A percentile compares a stretch with the other conserved stretches of the same genome.
Evolutionary conservation across 2,329 filamentous ascomycete genomes (phyloP).

Genomic region (Clonostachys byssicola): DNA sequence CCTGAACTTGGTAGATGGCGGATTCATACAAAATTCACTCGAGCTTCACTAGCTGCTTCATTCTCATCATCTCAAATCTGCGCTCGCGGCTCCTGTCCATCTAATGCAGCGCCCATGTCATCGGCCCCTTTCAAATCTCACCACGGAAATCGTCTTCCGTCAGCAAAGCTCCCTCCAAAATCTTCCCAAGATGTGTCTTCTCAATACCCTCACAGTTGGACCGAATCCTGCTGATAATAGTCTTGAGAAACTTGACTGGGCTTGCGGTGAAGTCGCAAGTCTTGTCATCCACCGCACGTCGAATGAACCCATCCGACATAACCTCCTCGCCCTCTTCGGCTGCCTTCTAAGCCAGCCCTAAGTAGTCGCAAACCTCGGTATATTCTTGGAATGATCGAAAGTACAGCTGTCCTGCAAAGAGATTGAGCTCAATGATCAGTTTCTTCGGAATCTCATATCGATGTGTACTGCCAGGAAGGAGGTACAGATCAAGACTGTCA

Average conservation of each 20-base stretch:
- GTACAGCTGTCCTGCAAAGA: constrained; percentile 68
- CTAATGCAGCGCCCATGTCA: too few species aligned
- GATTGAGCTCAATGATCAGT: constrained; percentile 46
- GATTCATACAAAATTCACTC: too few species aligned
- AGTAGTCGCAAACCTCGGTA: constrained; percentile 36
- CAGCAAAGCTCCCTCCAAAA: constrained; percentile 18
- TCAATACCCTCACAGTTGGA: constrained; percentile 23
- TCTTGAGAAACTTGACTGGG: constrained; percentile 17
- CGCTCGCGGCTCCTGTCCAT: too few species aligned
- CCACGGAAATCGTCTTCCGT: constrained; percentile 3
- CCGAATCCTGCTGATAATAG: constrained; percentile 21
- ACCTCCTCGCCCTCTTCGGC: constrained; percentile 12
- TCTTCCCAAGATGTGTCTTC: constrained; percentile 23
- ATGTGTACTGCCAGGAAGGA: constrained; percentile 1
- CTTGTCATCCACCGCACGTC: not conserved
- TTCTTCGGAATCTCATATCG: not conserved
- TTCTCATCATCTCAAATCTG: too few species aligned
- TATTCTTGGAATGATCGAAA: constrained; percentile 52
- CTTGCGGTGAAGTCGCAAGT: constrained; percentile 6
- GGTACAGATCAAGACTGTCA: constrained; percentile 11
- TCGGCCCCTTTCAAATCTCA: too few species aligned
- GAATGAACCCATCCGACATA: constrained; percentile 25
- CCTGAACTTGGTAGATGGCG: too few species aligned
- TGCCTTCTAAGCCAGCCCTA: constrained; percentile 38
- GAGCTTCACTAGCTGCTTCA: too few species aligned